Conservation (phyloP, 257 asterid genomes). For the Coffea canephora region DNA sequence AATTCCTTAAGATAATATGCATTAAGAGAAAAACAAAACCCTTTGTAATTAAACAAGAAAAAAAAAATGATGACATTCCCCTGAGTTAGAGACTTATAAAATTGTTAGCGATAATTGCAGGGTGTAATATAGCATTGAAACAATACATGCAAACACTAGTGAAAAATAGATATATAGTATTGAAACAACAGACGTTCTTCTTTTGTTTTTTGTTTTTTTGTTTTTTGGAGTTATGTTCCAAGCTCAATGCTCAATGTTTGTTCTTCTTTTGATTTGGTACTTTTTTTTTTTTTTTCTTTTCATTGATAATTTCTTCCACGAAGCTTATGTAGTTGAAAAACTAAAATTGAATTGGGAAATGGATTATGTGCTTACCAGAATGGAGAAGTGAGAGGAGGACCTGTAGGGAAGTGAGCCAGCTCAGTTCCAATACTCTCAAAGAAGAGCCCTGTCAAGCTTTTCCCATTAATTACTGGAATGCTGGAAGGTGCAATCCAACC, state of each 20-base stretch:
- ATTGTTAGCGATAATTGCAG: too few species aligned
- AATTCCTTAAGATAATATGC: too few species aligned
- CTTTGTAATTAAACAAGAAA: too few species aligned
- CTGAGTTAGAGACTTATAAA: too few species aligned
- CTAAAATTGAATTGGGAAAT: background rate
- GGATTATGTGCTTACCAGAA: slow-evolving; percentile 50
- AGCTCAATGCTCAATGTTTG: background rate
- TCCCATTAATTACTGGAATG: slow-evolving; percentile 70
- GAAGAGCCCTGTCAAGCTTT: slow-evolving; percentile 86
- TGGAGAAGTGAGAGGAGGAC: slow-evolving; percentile 71
- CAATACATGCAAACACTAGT: too few species aligned
- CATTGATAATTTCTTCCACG: background rate
- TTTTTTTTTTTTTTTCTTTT: background rate
- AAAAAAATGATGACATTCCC: too few species aligned
- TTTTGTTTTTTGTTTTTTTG: too few species aligned
- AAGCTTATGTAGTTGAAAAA: background rate
- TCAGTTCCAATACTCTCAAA: slow-evolving; percentile 86
- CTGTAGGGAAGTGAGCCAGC: slow-evolving; percentile 81
- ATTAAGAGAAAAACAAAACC: too few species aligned
- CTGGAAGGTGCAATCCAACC: slow-evolving; percentile 98
- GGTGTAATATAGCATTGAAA: too few species aligned
- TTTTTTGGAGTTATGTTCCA: too few species aligned
- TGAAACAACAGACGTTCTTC: too few species aligned
- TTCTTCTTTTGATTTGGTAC: background rate
- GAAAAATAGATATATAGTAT: too few species aligned